Evolutionary conservation across 2,329 filamentous ascomycete genomes (phyloP), one percentile per base, ranked within the genome.

Genomic region (Elsinoe arachidis): DNA sequence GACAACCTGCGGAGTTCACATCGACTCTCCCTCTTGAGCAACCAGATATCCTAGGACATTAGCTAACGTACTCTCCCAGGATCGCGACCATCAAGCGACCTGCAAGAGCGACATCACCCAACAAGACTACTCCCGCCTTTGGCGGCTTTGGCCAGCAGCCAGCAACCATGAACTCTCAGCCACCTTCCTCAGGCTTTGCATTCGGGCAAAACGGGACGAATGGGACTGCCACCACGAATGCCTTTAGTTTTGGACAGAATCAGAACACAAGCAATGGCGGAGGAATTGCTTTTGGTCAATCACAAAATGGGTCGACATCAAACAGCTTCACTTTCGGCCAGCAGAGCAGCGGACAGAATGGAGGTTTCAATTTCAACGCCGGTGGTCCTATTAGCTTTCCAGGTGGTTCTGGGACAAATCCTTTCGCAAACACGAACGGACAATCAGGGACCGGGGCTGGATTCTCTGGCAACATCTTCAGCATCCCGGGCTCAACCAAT

Each of bases 271-370:
- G 21, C 14, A 56, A 56, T 19, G 26, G 39, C 23, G 54, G 39
- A 19, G 54, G 43, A 7, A 59, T 59, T 49, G 26, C 57, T 11
- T 61, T 61, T 47, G 59, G 59, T 47, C 55, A 52, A 37, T 58
- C 55, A 43, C 51, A 56, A 17, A 19, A 19, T 26, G 41, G 3
- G 5, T 41, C 51, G 10, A 21, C 43, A 10, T 14, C 55, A 34
- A 59, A 55, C 54, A 41, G 19, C 41, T 49, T 35, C 19, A 52
- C 11, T 11, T 38, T 44, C 17, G 35, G 53, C 7, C 53, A 56
- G 26, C 49, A 53, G 17, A 17, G 26, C 33, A 17, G 26, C 6
- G 39, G 23, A 12, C 43, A 35, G 33, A 35, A n/a, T 39, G 55
- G 55, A n/a, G 55, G 55, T 3, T 56, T 56, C 43, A 56, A 26